Conservation (phyloP, 768 basidiomycete genomes). For the Dictyophora rubrovolvata region DNA sequence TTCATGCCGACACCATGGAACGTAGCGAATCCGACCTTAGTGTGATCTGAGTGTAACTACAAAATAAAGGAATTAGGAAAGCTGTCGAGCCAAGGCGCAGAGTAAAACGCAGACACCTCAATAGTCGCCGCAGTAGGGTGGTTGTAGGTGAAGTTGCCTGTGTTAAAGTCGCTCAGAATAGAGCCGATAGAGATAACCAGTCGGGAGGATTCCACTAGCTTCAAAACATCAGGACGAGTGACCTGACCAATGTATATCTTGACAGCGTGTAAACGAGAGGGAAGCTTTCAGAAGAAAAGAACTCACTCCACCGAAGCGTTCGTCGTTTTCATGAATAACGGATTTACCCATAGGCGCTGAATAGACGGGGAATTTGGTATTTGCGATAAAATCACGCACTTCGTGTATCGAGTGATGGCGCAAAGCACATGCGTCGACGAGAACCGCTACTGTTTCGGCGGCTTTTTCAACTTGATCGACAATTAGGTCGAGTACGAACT, state of each 20-base stretch:
- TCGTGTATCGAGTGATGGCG: slow-evolving; percentile 61
- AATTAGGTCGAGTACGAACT: slow-evolving; percentile 68
- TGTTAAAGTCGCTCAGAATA: slow-evolving; percentile 76
- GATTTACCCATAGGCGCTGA: slow-evolving; percentile 78
- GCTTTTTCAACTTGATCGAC: slow-evolving; percentile 51
- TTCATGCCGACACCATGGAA: slow-evolving; percentile 70
- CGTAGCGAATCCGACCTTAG: slow-evolving; percentile 50
- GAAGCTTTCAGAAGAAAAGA: neutral
- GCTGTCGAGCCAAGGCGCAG: neutral
- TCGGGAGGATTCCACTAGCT: slow-evolving; percentile 64
- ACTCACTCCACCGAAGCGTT: slow-evolving; percentile 73
- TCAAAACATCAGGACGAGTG: slow-evolving; percentile 54
- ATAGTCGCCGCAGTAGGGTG: slow-evolving; percentile 49
- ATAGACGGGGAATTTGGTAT: slow-evolving; percentile 66
- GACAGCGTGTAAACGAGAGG: neutral
- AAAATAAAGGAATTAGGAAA: neutral
- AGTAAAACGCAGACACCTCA: slow-evolving; percentile 35
- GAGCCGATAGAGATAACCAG: slow-evolving; percentile 66
- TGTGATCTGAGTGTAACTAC: slow-evolving; percentile 70
- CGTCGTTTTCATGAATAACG: slow-evolving; percentile 55
- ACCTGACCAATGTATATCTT: slow-evolving; percentile 73
- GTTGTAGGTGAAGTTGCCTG: slow-evolving; percentile 75
- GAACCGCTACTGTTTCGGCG: slow-evolving; percentile 53
- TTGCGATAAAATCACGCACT: slow-evolving; percentile 47
- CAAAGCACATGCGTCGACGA: slow-evolving; percentile 73